A percentile compares a stretch with the other conserved stretches of the same genome.
phyloP scores from a whole-genome alignment of 768 basidiomycete species.

The Rickenella mellea region DNA sequence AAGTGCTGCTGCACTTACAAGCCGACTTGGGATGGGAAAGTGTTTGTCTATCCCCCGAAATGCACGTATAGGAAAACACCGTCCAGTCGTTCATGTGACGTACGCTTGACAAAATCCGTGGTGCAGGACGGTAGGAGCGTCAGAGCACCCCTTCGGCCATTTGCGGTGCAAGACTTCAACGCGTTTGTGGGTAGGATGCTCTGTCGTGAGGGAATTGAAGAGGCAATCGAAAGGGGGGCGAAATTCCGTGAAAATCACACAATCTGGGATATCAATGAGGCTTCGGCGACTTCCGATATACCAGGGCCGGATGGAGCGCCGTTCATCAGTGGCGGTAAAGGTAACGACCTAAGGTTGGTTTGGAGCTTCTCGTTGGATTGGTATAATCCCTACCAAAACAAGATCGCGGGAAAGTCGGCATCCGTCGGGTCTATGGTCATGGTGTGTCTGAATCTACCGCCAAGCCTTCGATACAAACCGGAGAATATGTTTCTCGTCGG shows the following conservation, averaged over 20 bases:
- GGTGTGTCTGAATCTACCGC: constrained; percentile 27
- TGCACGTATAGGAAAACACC: too few relatives aligned
- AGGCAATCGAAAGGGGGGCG: background rate
- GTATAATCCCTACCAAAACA: constrained; percentile 27
- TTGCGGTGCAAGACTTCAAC: too few relatives aligned
- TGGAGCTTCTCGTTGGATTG: constrained; percentile 24
- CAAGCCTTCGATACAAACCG: constrained; percentile 20
- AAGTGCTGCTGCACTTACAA: too few relatives aligned
- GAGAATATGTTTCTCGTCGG: constrained; percentile 34
- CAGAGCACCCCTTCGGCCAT: too few relatives aligned
- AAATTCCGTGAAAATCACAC: background rate
- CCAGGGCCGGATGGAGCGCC: constrained; percentile 3
- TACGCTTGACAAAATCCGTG: too few relatives aligned
- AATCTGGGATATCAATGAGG: background rate
- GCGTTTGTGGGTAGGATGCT: constrained; percentile 2
- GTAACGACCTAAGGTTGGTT: constrained; percentile 14
- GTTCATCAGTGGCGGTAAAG: constrained; percentile 2
- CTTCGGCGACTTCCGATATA: constrained; percentile 1
- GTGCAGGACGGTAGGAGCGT: too few relatives aligned
- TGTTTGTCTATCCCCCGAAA: too few relatives aligned
- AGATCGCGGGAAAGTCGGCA: constrained; percentile 16
- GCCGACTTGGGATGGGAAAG: too few relatives aligned
- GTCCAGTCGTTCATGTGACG: too few relatives aligned
- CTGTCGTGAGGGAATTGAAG: constrained; percentile 2
- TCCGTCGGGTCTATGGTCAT: constrained; percentile 21